phyloP scores from a whole-genome alignment of 306 rosid species.

The Ochetophila trinervis region DNA sequence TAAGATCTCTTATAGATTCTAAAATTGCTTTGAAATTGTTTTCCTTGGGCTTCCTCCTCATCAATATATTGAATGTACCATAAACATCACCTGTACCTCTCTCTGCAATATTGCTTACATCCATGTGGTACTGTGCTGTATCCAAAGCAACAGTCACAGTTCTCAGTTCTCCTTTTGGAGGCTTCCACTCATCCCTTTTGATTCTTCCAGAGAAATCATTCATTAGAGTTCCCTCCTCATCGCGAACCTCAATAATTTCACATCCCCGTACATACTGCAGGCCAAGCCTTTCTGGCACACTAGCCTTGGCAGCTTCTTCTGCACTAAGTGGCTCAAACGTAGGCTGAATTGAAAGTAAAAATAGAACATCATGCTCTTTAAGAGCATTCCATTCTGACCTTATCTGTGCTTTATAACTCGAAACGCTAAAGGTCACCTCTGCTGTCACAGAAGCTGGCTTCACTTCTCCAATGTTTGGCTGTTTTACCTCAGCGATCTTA shows the following conservation, averaged over 20 bases:
- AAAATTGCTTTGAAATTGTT: slow-evolving; percentile 96
- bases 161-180: slow-evolving; percentile 95
- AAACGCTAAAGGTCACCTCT: slow-evolving; percentile 73
- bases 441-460: slow-evolving; percentile 95
- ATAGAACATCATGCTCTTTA: slow-evolving; percentile 92
- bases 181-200: slow-evolving; percentile 98
- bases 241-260: slow-evolving; percentile 84
- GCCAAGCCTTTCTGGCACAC: slow-evolving; percentile 91
- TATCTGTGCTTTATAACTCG: slow-evolving; percentile 84
- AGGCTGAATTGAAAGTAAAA: slow-evolving; percentile 81
- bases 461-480: slow-evolving; percentile 98
- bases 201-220: slow-evolving; percentile 93
- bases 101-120: slow-evolving; percentile 84
- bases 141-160: slow-evolving; percentile 94
- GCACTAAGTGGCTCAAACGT: slow-evolving; percentile 88
- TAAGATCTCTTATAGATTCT: slow-evolving; percentile 92
- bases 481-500: slow-evolving; percentile 77
- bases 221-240: slow-evolving; percentile 93
- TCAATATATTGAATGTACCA: slow-evolving; percentile 81
- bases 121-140: slow-evolving; percentile 99
- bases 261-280: slow-evolving; percentile 93
- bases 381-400: slow-evolving; percentile 97
- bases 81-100: slow-evolving; percentile 91
- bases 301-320: slow-evolving; percentile 83
- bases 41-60: slow-evolving; percentile 99